Evolutionary conservation across 352 stramenopile genomes (phyloP).

Genomic region (Elongisporangium undulatum): DNA sequence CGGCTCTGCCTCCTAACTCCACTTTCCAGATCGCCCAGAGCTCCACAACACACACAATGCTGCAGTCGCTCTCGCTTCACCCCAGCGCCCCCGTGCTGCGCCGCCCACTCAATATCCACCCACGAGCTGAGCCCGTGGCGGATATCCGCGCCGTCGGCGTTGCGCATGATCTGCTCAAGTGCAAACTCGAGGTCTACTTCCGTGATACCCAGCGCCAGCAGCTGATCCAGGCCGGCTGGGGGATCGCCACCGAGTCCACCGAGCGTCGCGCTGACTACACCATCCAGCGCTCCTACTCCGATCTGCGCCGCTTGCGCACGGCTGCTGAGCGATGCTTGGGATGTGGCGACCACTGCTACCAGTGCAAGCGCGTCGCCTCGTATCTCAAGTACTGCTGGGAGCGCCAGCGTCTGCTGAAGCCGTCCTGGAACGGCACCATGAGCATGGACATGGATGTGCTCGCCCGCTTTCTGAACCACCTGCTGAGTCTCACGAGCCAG

Average conservation of each 20-base stretch:
- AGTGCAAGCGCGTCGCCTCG: slow-evolving; percentile 24
- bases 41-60: slow-evolving; percentile 11
- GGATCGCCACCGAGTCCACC: not conserved
- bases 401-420: slow-evolving; percentile 21
- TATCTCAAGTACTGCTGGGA: slow-evolving; percentile 34
- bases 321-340: slow-evolving; percentile 18
- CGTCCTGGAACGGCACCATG: slow-evolving; percentile 26
- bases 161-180: slow-evolving; percentile 16
- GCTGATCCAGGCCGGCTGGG: not conserved
- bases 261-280: slow-evolving; percentile 20
- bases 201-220: slow-evolving; percentile 2
- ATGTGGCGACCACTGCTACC: slow-evolving; percentile 16
- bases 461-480: slow-evolving; percentile 25
- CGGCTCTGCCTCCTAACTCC: not conserved
- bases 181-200: slow-evolving; percentile 22
- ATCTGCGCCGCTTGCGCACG: slow-evolving; percentile 24
- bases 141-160: slow-evolving; percentile 15
- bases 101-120: slow-evolving; percentile 14
- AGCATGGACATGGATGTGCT: slow-evolving; percentile 25
- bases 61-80: slow-evolving; percentile 29
- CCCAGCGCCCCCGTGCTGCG: slow-evolving; percentile 18
- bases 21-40: not conserved
- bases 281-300: slow-evolving; percentile 19
- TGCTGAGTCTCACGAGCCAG: slow-evolving; percentile 20
- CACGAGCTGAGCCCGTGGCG: slow-evolving; percentile 16